Evolutionary conservation across 148 eudicot species (phyloP).

Genomic region (Polygonum aviculare): DNA sequence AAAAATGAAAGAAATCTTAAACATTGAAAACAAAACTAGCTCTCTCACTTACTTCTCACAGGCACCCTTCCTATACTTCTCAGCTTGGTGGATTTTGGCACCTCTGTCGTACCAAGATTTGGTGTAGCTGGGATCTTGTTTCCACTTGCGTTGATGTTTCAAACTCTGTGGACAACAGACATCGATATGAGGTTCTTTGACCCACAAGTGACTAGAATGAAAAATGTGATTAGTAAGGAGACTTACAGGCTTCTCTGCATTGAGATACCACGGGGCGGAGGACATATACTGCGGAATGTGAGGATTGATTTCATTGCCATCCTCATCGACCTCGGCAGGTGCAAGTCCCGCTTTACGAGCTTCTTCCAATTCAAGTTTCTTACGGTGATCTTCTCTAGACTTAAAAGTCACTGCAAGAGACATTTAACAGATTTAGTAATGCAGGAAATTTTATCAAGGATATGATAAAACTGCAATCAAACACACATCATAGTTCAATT

Average conservation of each 20-base stretch:
- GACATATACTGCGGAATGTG: conserved; percentile 98
- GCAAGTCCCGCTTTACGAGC: conserved; percentile 98
- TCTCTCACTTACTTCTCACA: conserved; percentile 62
- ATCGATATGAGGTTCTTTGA: background rate
- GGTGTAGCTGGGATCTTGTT: conserved; percentile 63
- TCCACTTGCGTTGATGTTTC: conserved; percentile 95
- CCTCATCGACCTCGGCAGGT: conserved; percentile 88
- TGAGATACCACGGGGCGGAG: conserved; percentile 94
- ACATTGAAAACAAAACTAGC: background rate
- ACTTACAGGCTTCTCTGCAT: conserved; percentile 81
- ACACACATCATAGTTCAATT: too few species aligned
- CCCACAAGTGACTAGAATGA: background rate
- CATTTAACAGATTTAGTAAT: background rate
- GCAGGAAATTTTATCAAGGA: too few species aligned
- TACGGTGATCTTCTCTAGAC: conserved; percentile 91
- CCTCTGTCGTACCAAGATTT: conserved; percentile 85
- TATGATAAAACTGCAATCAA: too few species aligned
- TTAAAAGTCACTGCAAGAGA: conserved; percentile 64
- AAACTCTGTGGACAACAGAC: conserved; percentile 43
- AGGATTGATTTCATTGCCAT: conserved; percentile 97
- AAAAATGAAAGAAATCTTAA: too few species aligned
- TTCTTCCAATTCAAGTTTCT: conserved; percentile 85
- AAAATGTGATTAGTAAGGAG: background rate
- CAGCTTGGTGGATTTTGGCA: conserved; percentile 61
- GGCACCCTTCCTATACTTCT: conserved; percentile 76